phyloP scores from a whole-genome alignment of 2,329 filamentous ascomycete genomes.

The Paraphaeosphaeria minitans region DNA sequence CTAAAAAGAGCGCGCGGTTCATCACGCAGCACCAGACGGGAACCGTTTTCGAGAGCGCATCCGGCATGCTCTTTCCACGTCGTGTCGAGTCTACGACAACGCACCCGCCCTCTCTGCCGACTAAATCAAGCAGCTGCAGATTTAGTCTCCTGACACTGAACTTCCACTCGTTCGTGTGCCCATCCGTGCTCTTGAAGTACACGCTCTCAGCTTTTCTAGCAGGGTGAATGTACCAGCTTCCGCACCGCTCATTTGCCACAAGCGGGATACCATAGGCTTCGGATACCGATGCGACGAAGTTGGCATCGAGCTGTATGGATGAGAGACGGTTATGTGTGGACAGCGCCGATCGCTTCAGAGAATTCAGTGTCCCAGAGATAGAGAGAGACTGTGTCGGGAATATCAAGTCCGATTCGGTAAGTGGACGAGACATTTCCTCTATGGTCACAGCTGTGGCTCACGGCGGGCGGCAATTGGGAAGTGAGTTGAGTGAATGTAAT shows the following conservation, averaged over 20 bases:
- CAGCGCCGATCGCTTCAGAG: slow-evolving; percentile 76
- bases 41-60: slow-evolving; percentile 90
- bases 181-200: slow-evolving; percentile 98
- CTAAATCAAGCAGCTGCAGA: slow-evolving; percentile 73
- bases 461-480: not conserved
- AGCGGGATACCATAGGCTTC: slow-evolving; percentile 67
- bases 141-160: slow-evolving; percentile 88
- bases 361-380: slow-evolving; percentile 64
- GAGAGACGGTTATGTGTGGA: slow-evolving; percentile 80
- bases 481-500: not conserved
- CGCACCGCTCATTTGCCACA: slow-evolving; percentile 92
- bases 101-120: slow-evolving; percentile 71
- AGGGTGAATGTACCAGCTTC: slow-evolving; percentile 88
- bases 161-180: slow-evolving; percentile 87
- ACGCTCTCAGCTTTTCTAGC: slow-evolving; percentile 70
- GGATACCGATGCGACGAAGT: slow-evolving; percentile 71
- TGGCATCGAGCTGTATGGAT: slow-evolving; percentile 77
- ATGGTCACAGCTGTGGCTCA: not conserved
- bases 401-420: slow-evolving; percentile 52
- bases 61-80: slow-evolving; percentile 91
- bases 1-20: slow-evolving; percentile 78
- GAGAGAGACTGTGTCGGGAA: slow-evolving; percentile 67
- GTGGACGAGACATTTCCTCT: slow-evolving; percentile 17
- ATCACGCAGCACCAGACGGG: slow-evolving; percentile 92
- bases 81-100: slow-evolving; percentile 93